Percentiles rank a stretch among this genome's conserved stretches.
Conservation (phyloP, 768 basidiomycete genomes). For the Omphalotus guepiniiformis region DNA sequence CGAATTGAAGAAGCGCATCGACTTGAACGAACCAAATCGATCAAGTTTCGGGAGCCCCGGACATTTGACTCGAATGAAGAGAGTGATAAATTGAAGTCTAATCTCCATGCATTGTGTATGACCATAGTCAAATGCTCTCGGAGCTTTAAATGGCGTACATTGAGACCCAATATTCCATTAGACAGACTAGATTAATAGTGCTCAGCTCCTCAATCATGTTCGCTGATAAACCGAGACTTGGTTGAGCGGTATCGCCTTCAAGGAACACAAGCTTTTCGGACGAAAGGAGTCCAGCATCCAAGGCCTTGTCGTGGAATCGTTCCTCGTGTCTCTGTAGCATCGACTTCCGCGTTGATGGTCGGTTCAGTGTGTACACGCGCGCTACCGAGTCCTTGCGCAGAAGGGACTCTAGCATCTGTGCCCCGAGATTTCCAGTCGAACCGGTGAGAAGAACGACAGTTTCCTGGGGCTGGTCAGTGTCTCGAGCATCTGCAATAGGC, state of each 20-base stretch:
- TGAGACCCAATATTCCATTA: not conserved
- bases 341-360: constrained; percentile 9
- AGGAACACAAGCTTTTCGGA: constrained; percentile 3
- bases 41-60: constrained; percentile 31
- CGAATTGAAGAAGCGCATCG: constrained; percentile 11
- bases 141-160: constrained; percentile 4
- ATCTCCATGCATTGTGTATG: constrained; percentile 36
- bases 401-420: constrained; percentile 28
- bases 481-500: not conserved
- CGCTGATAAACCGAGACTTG: not conserved
- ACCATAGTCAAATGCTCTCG: constrained; percentile 20
- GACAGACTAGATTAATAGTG: constrained; percentile 2
- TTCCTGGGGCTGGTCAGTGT: not conserved
- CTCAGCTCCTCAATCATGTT: not conserved
- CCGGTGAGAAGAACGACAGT: constrained; percentile 34
- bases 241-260: not conserved
- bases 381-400: constrained; percentile 18
- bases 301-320: constrained; percentile 18
- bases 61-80: constrained; percentile 39
- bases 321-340: constrained; percentile 15
- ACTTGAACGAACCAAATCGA: constrained; percentile 25
- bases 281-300: not conserved
- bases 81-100: constrained; percentile 39
- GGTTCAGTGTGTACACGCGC: not conserved
- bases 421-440: constrained; percentile 36